Percentiles rank a stretch among this genome's conserved stretches.
Evolutionary conservation across 2,329 filamentous ascomycete species (phyloP).

Genomic region (Xylariales sp.): DNA sequence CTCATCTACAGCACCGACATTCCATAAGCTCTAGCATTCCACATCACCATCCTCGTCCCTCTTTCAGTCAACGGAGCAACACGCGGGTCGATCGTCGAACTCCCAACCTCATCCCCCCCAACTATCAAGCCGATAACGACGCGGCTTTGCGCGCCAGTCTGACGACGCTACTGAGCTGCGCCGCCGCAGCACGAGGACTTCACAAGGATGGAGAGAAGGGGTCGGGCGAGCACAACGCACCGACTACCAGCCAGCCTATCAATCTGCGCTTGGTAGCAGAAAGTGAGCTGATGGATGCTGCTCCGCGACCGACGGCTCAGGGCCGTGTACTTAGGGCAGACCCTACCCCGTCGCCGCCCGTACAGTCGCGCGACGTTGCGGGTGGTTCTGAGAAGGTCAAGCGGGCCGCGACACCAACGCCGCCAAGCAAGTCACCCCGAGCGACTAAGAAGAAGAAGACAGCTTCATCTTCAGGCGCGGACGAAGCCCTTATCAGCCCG

Average conservation of each 20-base stretch:
- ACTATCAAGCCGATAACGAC: constrained; percentile 83
- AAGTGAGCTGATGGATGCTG: constrained; percentile 48
- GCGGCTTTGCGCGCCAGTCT: constrained; percentile 87
- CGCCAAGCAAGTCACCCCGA: constrained; percentile 34
- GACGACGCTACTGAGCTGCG: constrained; percentile 93
- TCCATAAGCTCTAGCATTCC: constrained; percentile 45
- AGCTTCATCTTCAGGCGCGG: constrained; percentile 29
- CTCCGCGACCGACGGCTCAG: constrained; percentile 18
- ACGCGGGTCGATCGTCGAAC: constrained; percentile 40
- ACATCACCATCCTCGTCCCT: constrained; percentile 45
- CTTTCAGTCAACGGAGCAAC: constrained; percentile 44
- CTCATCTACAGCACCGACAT: constrained; percentile 42
- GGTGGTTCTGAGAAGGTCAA: constrained; percentile 42
- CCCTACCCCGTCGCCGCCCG: constrained; percentile 12
- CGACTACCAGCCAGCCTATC: constrained; percentile 49
- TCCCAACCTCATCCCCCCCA: constrained; percentile 65
- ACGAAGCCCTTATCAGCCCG: constrained; percentile 46
- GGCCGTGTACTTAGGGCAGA: constrained; percentile 12
- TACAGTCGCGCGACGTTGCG: constrained; percentile 16
- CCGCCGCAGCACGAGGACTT: constrained; percentile 78
- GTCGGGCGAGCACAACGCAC: constrained; percentile 32
- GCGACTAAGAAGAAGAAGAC: constrained; percentile 58
- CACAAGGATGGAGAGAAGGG: constrained; percentile 55
- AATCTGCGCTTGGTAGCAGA: constrained; percentile 57
- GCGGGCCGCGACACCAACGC: constrained; percentile 37